Base-by-base conservation (phyloP, 129 eudicot species). In the Cynara cardunculus region DNA sequence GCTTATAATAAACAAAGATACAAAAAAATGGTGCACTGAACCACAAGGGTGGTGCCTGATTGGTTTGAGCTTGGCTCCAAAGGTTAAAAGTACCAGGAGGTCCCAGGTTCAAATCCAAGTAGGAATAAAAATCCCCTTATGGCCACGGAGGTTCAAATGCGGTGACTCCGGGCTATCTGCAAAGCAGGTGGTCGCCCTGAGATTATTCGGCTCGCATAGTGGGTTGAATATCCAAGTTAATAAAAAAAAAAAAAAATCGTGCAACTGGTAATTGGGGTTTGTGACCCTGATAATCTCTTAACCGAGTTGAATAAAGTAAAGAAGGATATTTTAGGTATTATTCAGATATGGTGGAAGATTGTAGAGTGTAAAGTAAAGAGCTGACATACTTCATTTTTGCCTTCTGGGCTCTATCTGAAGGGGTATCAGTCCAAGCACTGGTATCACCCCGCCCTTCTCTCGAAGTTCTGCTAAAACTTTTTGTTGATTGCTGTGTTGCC, bases 361-460 rank as follows among this genome's bases (percentile, higher is more conserved):
- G 64, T 62, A 64, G 22, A 37, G 72, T 28, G 41, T 61, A 62
- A 16, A 62, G 72, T 25, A 27, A 46, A 34, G 25, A 80, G 56
- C 1, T 12, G 31, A 75, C 89, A 59, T 92, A 92, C 97, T 95
- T 92, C 93, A 87, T 95, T 80, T 92, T 95, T 31, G 97, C 99
- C 78, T 91, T 95, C 80, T 92, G 93, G 66, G 97, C 97, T 85
- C 91, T 85, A 66, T 92, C 97, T 44, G 87, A 90, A 83, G 99
- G 97, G 21, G 97, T 88, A 73, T 95, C 99, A 14, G 99, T 95
- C 99, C 99, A 95, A 35, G 84, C 93, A 84, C 99, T 95, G 9
- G 97, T 92, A 84, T 95, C 99, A 80, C 99, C 99, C 19, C 99
- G 97, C 24, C 99, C 99, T 85, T 94, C 97, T 89, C 84, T 90